Evolutionary conservation across 805 yeast species (phyloP).

Genomic region (Monosporozyma aerobia): DNA sequence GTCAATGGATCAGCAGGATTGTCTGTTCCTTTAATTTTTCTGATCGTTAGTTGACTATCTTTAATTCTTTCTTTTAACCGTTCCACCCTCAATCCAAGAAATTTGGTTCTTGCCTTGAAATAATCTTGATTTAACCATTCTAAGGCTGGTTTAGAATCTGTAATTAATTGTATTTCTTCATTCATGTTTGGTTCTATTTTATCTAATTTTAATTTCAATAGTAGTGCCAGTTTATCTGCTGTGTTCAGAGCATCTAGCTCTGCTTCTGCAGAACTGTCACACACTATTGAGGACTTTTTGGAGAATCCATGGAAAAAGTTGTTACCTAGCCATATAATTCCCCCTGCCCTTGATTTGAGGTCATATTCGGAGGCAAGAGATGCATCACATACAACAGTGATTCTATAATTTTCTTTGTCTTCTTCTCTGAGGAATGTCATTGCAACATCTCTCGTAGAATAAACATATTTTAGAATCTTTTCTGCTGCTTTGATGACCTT

Average conservation of each 20-base stretch:
- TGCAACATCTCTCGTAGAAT: background rate
- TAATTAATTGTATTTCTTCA: background rate
- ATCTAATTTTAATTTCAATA: background rate
- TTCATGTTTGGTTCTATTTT: background rate
- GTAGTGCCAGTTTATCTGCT: background rate
- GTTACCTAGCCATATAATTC: background rate
- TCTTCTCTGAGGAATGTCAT: slow-evolving; percentile 1
- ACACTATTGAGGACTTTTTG: background rate
- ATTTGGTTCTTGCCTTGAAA: background rate
- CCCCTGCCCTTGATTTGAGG: slow-evolving; percentile 1
- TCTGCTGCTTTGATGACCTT: background rate
- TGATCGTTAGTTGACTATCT: background rate
- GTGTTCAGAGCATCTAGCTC: slow-evolving; percentile 1
- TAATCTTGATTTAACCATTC: slow-evolving; percentile 1
- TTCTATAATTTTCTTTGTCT: background rate
- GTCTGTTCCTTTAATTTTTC: background rate
- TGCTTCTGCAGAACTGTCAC: slow-evolving; percentile 1
- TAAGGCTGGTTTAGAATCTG: background rate
- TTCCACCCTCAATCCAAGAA: background rate
- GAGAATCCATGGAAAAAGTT: background rate
- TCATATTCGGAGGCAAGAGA: slow-evolving; percentile 3
- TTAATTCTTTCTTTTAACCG: background rate
- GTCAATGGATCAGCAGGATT: slow-evolving; percentile 1
- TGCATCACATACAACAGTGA: background rate
- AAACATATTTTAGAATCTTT: background rate